A percentile compares a stretch with the other conserved stretches of the same genome.
phyloP scores from a whole-genome alignment of 306 rosid genomes.

The Begonia masoniana region DNA sequence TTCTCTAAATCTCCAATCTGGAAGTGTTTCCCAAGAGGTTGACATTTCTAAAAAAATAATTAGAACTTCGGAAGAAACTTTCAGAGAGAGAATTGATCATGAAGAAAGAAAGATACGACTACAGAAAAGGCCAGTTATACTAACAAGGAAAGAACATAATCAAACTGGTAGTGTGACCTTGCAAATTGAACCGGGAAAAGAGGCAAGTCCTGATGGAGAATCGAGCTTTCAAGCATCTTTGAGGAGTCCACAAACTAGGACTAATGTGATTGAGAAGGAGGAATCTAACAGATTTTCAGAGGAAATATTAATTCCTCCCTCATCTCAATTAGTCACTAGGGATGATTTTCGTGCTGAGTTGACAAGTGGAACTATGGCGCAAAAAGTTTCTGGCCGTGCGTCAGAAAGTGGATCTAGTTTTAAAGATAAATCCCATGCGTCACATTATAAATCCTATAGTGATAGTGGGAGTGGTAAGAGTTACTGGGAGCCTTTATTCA shows the following conservation, averaged over 20 bases:
- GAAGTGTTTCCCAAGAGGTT: constrained; percentile 33
- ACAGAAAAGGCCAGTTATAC: constrained; percentile 22
- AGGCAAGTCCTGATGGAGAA: constrained; percentile 24
- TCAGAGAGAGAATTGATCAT: constrained; percentile 19
- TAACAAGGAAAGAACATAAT: constrained; percentile 30
- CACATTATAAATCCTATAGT: constrained; percentile 22
- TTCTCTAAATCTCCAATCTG: constrained; percentile 30
- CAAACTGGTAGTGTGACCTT: constrained; percentile 36
- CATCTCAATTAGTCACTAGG: constrained; percentile 36
- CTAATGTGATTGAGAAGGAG: constrained; percentile 21
- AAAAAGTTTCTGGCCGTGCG: constrained; percentile 25
- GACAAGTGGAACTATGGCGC: constrained; percentile 18
- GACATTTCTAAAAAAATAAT: too few species aligned
- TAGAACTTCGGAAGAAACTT: constrained; percentile 25
- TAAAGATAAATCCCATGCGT: constrained; percentile 21
- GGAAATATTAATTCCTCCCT: constrained; percentile 33
- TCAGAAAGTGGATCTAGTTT: constrained; percentile 40
- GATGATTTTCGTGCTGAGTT: constrained; percentile 18
- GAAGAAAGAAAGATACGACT: constrained; percentile 23
- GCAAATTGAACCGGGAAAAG: constrained; percentile 20
- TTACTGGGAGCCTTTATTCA: constrained; percentile 21
- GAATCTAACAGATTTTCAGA: constrained; percentile 28
- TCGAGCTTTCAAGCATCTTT: constrained; percentile 25
- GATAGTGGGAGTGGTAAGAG: constrained; percentile 21
- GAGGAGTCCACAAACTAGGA: constrained; percentile 24